Conservation (phyloP, 2,329 filamentous ascomycete genomes). For the Hymenoscyphus infarciens region DNA sequence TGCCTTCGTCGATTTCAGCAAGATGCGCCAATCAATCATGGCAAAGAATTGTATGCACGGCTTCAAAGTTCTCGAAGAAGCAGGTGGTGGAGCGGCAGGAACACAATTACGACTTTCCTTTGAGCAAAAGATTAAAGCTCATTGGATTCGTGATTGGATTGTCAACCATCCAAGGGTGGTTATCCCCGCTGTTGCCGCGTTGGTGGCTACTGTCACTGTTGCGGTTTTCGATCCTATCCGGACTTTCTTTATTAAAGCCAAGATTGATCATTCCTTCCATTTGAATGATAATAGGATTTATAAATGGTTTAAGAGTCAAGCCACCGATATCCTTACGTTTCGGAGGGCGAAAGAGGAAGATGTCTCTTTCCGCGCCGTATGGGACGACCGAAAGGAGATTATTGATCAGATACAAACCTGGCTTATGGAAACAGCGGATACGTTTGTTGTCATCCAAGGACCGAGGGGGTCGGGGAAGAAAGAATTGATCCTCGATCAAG, state of each 20-base stretch:
- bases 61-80: conserved; percentile 63
- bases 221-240: conserved; percentile 91
- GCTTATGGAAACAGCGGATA: conserved; percentile 84
- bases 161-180: conserved; percentile 82
- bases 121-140: conserved; percentile 70
- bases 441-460: conserved; percentile 90
- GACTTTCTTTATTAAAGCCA: conserved; percentile 85
- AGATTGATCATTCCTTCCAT: conserved; percentile 75
- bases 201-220: conserved; percentile 79
- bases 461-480: conserved; percentile 88
- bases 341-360: conserved; percentile 55
- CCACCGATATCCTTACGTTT: conserved; percentile 62
- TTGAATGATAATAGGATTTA: conserved; percentile 70
- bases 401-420: conserved; percentile 81
- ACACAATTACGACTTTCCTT: conserved; percentile 81
- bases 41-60: conserved; percentile 73
- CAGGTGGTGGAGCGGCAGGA: conserved; percentile 70
- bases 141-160: conserved; percentile 85
- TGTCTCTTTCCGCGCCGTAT: conserved; percentile 73
- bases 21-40: conserved; percentile 42
- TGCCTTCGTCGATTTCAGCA: conserved; percentile 73
- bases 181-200: conserved; percentile 74
- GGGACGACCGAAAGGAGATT: conserved; percentile 76
- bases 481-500: conserved; percentile 82
- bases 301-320: conserved; percentile 76